Evolutionary conservation across 306 rosid species (phyloP).

Genomic region (Castanea crenata): DNA sequence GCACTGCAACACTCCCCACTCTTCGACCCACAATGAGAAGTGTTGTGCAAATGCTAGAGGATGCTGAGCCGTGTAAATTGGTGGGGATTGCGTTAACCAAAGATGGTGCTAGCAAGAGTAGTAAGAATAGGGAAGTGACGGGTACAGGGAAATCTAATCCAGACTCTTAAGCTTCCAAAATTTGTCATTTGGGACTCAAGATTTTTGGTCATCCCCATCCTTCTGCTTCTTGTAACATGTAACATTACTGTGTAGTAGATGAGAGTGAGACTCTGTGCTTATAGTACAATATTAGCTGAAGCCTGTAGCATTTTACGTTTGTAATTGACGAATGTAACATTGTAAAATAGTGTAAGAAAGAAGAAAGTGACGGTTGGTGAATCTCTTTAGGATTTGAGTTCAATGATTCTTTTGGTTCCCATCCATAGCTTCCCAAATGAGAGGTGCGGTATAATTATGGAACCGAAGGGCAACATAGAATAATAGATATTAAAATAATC

Average conservation of each 20-base stretch:
- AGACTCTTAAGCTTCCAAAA: not conserved
- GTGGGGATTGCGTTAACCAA: conserved; percentile 55
- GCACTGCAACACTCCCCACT: conserved; percentile 64
- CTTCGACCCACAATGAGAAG: conserved; percentile 77
- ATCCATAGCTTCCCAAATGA: not conserved
- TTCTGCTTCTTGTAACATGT: not conserved
- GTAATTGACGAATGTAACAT: not conserved
- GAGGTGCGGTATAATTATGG: not conserved
- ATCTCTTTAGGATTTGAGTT: not conserved
- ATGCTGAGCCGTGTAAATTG: conserved; percentile 60
- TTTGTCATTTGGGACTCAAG: not conserved
- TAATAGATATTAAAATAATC: too few species aligned
- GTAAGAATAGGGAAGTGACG: conserved; percentile 24
- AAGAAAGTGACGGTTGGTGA: not conserved
- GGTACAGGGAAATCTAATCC: conserved; percentile 18
- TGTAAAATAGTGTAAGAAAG: not conserved
- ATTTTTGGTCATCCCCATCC: not conserved
- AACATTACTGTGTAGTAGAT: not conserved
- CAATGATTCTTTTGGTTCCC: not conserved
- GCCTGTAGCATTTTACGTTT: not conserved
- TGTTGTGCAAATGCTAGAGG: conserved; percentile 85
- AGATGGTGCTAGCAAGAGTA: conserved; percentile 39
- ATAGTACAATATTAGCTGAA: not conserved
- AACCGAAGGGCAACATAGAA: not conserved
- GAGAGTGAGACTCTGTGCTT: not conserved